These are phyloP conservation scores for Raddia guianensis DNA, from an alignment of 176 grass and related monocot genomes.

Conservation along the genomic window DNA sequence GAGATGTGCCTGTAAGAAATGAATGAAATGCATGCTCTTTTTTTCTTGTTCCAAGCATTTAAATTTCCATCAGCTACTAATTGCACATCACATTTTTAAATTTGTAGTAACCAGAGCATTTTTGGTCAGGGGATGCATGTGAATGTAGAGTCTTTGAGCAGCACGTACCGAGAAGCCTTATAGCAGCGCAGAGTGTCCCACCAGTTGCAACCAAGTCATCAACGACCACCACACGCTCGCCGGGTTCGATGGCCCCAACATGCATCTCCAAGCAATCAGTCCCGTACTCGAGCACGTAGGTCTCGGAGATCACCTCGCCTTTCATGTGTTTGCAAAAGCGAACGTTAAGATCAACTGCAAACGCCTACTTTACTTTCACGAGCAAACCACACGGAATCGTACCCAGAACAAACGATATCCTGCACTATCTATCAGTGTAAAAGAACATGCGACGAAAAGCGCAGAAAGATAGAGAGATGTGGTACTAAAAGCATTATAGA, in stretches of 20 bases:
- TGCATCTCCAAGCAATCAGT: conserved; percentile 95
- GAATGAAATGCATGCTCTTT: neutral
- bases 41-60: neutral
- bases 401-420: neutral
- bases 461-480: neutral
- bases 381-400: neutral
- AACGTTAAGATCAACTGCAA: conserved; percentile 18
- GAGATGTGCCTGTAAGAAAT: neutral
- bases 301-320: conserved; percentile 90
- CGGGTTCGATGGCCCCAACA: conserved; percentile 66
- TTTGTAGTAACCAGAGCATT: neutral
- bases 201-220: conserved; percentile 94
- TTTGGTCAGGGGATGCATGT: neutral
- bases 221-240: conserved; percentile 66
- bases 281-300: conserved; percentile 84
- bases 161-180: conserved; percentile 77
- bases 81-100: neutral
- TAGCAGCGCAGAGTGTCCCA: conserved; percentile 85
- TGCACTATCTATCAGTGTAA: conserved; percentile 6
- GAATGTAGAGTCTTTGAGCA: neutral
- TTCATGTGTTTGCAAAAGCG: conserved; percentile 6
- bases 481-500: neutral
- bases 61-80: neutral
- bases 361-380: neutral
- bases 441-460: conserved; percentile 5